Percentiles rank a stretch among this genome's conserved stretches.
Evolutionary conservation across 805 yeast species (phyloP).

Genomic region (Lipomyces chichibuensis): DNA sequence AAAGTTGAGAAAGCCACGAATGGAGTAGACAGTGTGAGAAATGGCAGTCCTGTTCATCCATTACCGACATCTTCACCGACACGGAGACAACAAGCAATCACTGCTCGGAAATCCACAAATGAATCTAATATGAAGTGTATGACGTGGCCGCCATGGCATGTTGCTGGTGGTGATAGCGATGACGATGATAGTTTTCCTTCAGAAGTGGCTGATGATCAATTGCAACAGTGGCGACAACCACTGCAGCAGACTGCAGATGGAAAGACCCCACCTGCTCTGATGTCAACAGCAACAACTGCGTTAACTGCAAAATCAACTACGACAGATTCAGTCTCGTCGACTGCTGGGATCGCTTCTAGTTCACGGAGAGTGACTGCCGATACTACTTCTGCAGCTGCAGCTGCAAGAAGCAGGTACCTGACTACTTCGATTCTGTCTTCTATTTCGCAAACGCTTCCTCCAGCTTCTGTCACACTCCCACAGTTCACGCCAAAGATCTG

Average conservation of each 20-base stretch:
- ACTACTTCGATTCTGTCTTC: background rate
- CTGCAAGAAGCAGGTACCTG: background rate
- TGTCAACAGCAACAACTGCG: background rate
- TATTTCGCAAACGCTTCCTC: background rate
- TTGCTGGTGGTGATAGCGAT: background rate
- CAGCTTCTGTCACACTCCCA: conserved; percentile 1
- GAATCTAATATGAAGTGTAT: background rate
- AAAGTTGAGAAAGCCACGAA: conserved; percentile 24
- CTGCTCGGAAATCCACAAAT: background rate
- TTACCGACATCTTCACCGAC: background rate
- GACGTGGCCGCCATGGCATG: background rate
- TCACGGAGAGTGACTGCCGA: background rate
- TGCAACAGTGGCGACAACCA: background rate
- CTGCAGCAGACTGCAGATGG: background rate
- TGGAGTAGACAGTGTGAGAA: background rate
- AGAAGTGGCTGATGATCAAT: background rate
- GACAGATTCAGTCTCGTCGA: background rate
- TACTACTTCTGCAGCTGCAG: background rate
- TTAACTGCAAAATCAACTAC: background rate
- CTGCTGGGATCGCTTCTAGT: background rate
- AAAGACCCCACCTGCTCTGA: background rate
- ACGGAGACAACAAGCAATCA: background rate
- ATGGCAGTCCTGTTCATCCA: background rate
- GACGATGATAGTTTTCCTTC: background rate
- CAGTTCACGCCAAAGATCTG: conserved; percentile 49